Evolutionary conservation across 805 yeast genomes (phyloP), one percentile per base, ranked within the genome.

Genomic region (Martiniozyma abietophila): DNA sequence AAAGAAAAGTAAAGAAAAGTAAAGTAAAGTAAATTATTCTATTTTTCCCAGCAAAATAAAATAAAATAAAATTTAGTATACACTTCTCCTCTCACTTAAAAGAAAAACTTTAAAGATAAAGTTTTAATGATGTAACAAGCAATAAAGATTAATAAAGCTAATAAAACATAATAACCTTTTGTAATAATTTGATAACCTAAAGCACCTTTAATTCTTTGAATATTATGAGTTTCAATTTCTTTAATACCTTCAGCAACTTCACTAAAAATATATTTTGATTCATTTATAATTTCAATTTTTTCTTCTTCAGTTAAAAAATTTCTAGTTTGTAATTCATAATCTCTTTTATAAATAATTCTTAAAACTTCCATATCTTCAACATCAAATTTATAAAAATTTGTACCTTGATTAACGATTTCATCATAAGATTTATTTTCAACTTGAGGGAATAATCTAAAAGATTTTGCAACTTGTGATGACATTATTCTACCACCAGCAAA

Each of bases 401-500:
- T 74, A 14, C 86, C 94, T 45, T 62, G 44, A 25, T 61, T 53
- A 20, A 73, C 67, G 31, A 80, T 67, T 35, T 81, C 84, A 31
- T 69, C 77, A 34, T 73, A 74, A n/a, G 71, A 54, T 45, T 74
- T 63, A 18, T 83, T 84, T 35, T 71, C 71, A 30, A 77, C 71
- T 45, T 77, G 76, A 8, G 94, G 94, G 66, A 81, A 80, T 36
- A 82, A 56, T 2, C 86, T 83, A 5, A 78, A 60, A 17, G 85
- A 77, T 48, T 69, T 72, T 32, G 76, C 63, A 19, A 83, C 57
- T 12, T 76, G 70, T 1, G 86, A 75, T 40, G 78, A 62, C 73
- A 84, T 67, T 22, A 83, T 64, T 42, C 76, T 65, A 12, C 94
- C 94, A 32, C 95, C 95, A 2, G 94, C 94, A 61, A 83, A 83